phyloP scores from a whole-genome alignment of 305 asterid genomes.

The Euphrasia arctica region DNA sequence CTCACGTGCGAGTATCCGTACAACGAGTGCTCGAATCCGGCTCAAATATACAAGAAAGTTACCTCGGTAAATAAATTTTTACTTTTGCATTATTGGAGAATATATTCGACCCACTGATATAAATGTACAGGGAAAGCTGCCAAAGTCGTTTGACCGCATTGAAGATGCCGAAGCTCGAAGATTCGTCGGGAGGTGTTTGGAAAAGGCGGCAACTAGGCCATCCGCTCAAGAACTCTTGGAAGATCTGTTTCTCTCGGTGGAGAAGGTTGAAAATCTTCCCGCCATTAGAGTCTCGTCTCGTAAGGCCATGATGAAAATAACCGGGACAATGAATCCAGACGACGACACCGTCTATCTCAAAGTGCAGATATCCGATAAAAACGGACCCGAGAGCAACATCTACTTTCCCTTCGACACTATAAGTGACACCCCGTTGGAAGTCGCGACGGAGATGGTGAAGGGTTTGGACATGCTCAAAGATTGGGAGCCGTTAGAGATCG shows the following conservation, averaged over 20 bases:
- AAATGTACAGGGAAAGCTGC: slow-evolving; percentile 57
- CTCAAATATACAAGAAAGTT: slow-evolving; percentile 88
- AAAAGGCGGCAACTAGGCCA: slow-evolving; percentile 52
- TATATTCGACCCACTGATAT: too few relatives aligned
- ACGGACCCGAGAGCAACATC: slow-evolving; percentile 53
- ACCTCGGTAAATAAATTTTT: slow-evolving; percentile 47
- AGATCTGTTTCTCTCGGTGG: slow-evolving; percentile 64
- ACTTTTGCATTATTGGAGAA: not conserved
- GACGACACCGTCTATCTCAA: slow-evolving; percentile 66
- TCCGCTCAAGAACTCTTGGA: slow-evolving; percentile 55
- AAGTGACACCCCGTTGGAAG: slow-evolving; percentile 62
- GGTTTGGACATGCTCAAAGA: slow-evolving; percentile 54
- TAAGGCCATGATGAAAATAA: slow-evolving; percentile 43
- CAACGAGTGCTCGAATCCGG: slow-evolving; percentile 76
- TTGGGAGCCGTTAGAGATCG: slow-evolving; percentile 69
- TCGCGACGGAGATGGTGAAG: slow-evolving; percentile 76
- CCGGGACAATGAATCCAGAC: slow-evolving; percentile 57
- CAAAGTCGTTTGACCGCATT: slow-evolving; percentile 46
- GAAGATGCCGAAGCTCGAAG: slow-evolving; percentile 57
- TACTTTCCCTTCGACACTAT: slow-evolving; percentile 64
- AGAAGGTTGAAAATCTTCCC: slow-evolving; percentile 34
- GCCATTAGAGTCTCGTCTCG: slow-evolving; percentile 20
- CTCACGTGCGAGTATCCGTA: slow-evolving; percentile 79
- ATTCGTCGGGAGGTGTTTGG: slow-evolving; percentile 68
- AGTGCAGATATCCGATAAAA: slow-evolving; percentile 58